Evolutionary conservation across 163 green algal species (phyloP).

Genomic region (Volvox carteri): DNA sequence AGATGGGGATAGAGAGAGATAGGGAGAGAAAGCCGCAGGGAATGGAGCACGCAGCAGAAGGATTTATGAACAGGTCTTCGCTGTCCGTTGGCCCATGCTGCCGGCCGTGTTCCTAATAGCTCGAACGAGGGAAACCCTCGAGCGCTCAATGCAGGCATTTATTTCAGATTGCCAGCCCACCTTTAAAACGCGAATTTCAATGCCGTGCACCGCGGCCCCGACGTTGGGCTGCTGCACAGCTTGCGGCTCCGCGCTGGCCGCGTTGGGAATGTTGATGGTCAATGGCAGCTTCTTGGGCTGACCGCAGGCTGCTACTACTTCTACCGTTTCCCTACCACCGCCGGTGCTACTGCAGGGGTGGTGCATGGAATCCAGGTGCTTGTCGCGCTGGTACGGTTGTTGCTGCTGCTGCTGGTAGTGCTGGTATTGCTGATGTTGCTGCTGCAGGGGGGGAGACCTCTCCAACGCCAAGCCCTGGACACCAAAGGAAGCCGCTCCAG

Average conservation of each 20-base stretch:
- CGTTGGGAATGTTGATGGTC: constrained; percentile 56
- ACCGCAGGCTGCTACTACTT: neutral
- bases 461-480: neutral
- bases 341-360: neutral
- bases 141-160: too few species aligned
- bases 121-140: too few species aligned
- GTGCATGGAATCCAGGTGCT: too few species aligned
- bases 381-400: too few species aligned
- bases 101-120: too few species aligned
- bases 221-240: neutral
- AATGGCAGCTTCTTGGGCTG: constrained; percentile 46
- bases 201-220: neutral
- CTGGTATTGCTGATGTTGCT: neutral
- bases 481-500: too few species aligned
- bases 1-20: too few species aligned
- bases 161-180: too few species aligned
- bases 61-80: too few species aligned
- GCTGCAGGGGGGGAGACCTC: neutral
- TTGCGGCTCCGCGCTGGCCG: constrained; percentile 15
- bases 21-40: neutral
- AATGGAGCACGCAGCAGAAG: neutral
- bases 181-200: constrained; percentile 53
- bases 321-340: neutral
- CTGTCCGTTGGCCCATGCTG: too few species aligned
- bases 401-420: neutral